phyloP scores from a whole-genome alignment of 1,284 basidiomycete species.

The Hypsizygus ulmarius region DNA sequence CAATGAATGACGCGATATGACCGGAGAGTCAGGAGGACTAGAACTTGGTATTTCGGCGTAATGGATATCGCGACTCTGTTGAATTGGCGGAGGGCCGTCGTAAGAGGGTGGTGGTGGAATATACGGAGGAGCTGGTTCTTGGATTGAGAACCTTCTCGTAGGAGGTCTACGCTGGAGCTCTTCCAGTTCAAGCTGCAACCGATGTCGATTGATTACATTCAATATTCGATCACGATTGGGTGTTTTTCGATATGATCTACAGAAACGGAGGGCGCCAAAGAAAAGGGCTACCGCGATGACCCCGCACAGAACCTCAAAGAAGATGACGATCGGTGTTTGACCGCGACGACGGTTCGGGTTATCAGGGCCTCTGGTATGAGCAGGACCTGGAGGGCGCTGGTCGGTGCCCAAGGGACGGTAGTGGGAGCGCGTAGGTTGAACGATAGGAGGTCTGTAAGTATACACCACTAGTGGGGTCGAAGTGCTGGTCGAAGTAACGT shows the following conservation, averaged over 20 bases:
- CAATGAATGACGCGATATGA: slow-evolving; percentile 6
- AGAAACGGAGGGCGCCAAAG: slow-evolving; percentile 38
- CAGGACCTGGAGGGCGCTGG: slow-evolving; percentile 5
- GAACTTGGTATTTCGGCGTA: slow-evolving; percentile 5
- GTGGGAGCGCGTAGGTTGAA: slow-evolving; percentile 5
- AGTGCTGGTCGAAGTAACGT: slow-evolving; percentile 8
- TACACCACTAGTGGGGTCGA: slow-evolving; percentile 7
- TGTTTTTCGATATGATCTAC: slow-evolving; percentile 41
- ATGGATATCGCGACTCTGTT: neutral
- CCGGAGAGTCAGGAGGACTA: slow-evolving; percentile 13
- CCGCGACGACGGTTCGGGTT: neutral
- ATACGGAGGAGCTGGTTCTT: slow-evolving; percentile 44
- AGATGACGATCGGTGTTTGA: slow-evolving; percentile 35
- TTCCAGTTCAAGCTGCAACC: slow-evolving; percentile 51
- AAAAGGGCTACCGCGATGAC: slow-evolving; percentile 34
- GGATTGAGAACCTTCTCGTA: slow-evolving; percentile 24
- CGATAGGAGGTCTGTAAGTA: slow-evolving; percentile 1
- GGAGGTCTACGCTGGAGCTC: slow-evolving; percentile 37
- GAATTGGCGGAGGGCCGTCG: slow-evolving; percentile 5
- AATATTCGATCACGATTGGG: slow-evolving; percentile 46
- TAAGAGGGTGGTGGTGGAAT: slow-evolving; percentile 42
- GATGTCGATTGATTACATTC: slow-evolving; percentile 41
- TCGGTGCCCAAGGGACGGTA: slow-evolving; percentile 10
- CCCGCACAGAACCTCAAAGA: slow-evolving; percentile 48
- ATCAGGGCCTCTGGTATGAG: slow-evolving; percentile 4